Base-by-base conservation (phyloP, 345 rosid genomes). In the Streptanthus diversifolius region DNA sequence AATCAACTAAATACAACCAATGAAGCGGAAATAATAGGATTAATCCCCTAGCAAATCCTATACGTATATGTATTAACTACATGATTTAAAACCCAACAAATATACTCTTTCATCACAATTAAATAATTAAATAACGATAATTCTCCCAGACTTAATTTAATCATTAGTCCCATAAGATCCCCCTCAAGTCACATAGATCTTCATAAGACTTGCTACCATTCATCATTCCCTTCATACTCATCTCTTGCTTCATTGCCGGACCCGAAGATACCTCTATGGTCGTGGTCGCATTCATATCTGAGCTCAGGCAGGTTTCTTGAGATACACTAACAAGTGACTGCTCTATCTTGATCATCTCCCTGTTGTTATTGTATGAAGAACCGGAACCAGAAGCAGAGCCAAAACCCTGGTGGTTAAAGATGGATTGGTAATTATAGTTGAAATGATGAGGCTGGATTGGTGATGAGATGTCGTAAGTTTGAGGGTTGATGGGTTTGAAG, bases 271-370 rank as follows among this genome's bases (percentile, higher is more conserved):
- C 76, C 37, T 77, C 81, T 3, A 36, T 43, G 65, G 68, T 66
- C 35, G 52, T 58, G 56, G 56, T 45, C 25, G 56, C 63, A 41
- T 77, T 77, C 60, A 72, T 60, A 61, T 77, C 81, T 27, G 81
- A 66, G 68, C 81, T 77, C 8, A 66, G 21, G 45, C 81, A 66
- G 17, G 81, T 77, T 44, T 77, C 81, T 72, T 77, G 81, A 32
- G 77, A 77, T 19, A 66, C 66, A 67, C 74, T 77, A n/a, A 77
- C 74, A 35, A 61, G 74, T 10, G 77, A 72, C 5, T 66, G 74
- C 59, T 77, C 81, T 77, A 72, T 60, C 69, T 77, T 77, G 77
- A 72, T 43, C 77, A 66, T 67, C 40, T 64, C 72, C 22, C 51
- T 72, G 65, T 71, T 74, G 59, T 59, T 56, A 27, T 57, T 60